Base-by-base conservation (phyloP, 148 eudicot species). In the Nyssa sinensis region DNA sequence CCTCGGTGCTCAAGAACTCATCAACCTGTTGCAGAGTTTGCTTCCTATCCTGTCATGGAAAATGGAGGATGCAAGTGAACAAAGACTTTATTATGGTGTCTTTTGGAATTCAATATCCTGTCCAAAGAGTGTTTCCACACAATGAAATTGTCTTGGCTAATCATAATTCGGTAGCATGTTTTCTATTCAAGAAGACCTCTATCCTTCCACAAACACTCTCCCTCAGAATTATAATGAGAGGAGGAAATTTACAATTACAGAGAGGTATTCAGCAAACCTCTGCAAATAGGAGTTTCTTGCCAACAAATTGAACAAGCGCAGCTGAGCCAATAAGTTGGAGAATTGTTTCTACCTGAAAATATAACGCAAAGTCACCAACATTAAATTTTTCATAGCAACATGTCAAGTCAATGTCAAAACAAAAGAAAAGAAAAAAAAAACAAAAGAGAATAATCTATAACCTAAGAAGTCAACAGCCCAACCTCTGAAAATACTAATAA, bases 261-360 rank as follows among this genome's bases (percentile, higher is more conserved):
- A 47, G 37, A 24, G 30, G 35, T 23, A 61, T 33, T 27, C 67
- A 27, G 75, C 75, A 53, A 67, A 88, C 98, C 96, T 95, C 96
- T 53, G 97, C 94, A 72, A 84, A 95, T 58, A 95, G 89, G 76
- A 92, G 85, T 74, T 89, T 95, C 90, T 88, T 92, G 96, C 91
- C 85, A 75, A 89, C 2, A 64, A 90, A 44, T 80, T 95, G 98
- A 68, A 95, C 44, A 59, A 95, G 78, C 51, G 93, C 97, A 55
- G 90, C 97, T 5, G 97, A 90, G 53, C 97, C 98, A 23, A 95
- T 70, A 53, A 95, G 59, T 84, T 95, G 93, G 62, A 95, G 97
- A 71, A 89, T 72, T 59, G 97, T 95, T 88, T 95, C 96, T 32
- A 86, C 81, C 98, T 95, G 88, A 35, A 58, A 72, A 59, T 70